Base-by-base conservation (phyloP, 2,329 filamentous ascomycete genomes). In the Xylariaceae sp. region DNA sequence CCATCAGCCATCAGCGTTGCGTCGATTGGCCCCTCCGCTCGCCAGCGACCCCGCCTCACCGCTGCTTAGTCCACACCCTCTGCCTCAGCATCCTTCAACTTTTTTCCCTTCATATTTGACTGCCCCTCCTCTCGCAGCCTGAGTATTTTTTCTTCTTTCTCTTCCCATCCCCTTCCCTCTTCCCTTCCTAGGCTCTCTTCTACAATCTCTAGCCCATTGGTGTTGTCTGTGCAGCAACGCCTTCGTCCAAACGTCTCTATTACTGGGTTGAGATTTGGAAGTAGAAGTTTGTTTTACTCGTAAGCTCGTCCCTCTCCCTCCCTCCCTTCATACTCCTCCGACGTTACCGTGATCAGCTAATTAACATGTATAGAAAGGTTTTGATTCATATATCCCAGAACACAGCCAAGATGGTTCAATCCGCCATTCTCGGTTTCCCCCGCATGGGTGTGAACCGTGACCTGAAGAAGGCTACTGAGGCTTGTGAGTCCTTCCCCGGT, bases 401-500 rank as follows among this genome's bases (percentile, higher is more conserved):
- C 61, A 69, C 68, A 69, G 65, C 60, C 72, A 81, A 72, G 58
- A 84, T 84, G 81, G 81, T 84, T 73, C 78, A 83, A 70, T 84
- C 81, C 62, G 79, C 94, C 65, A 83, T 99, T 75, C 88, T 99
- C 75, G 94, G 94, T 79, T 99, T 99, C 85, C 94, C 94, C 75
- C 93, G 94, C 73, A 97, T 97, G 90, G 94, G 94, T 78, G 89
- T 84, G 69, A 89, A 95, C 79, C 91, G 94, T 86, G 94, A 99
- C 83, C 86, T 99, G 74, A 99, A 99, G 88, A 99, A 99, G 87
- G 94, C 94, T 71, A 99, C 92, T 64, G 94, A 99, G 79, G 90
- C 93, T 74, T 99, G 79, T 81, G 63, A 71, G 78, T 78, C 36
- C 19, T 18, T 42, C 5, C 22, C 50, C 14, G 39, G 36, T 31